phyloP scores from a whole-genome alignment of 2,329 filamentous ascomycete species.

The Colletotrichum tamarilloi region DNA sequence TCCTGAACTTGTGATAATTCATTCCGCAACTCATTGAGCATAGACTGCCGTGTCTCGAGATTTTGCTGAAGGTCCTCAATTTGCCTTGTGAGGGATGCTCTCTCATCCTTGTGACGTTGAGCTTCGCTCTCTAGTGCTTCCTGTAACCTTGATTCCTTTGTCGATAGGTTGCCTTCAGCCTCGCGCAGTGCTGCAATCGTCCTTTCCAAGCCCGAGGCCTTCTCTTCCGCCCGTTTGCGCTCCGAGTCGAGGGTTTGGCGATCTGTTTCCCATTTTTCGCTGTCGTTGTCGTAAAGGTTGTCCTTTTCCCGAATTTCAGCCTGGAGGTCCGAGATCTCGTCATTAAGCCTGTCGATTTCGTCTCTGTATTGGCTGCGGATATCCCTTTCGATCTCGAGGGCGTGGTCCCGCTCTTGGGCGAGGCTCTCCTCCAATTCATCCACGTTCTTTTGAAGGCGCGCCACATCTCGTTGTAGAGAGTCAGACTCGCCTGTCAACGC shows the following conservation, averaged over 20 bases:
- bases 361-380: conserved; percentile 58
- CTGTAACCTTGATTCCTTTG: conserved; percentile 75
- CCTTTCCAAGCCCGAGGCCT: conserved; percentile 73
- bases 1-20: conserved; percentile 76
- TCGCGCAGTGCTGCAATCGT: conserved; percentile 78
- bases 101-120: conserved; percentile 78
- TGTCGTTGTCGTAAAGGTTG: conserved; percentile 76
- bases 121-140: conserved; percentile 77
- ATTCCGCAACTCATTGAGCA: conserved; percentile 72
- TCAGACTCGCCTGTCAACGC: conserved; percentile 73
- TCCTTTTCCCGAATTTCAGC: conserved; percentile 76
- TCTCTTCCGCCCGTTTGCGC: conserved; percentile 74
- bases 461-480: conserved; percentile 73
- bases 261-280: conserved; percentile 78
- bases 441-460: conserved; percentile 58
- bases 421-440: conserved; percentile 61
- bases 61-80: conserved; percentile 80
- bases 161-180: conserved; percentile 73
- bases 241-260: conserved; percentile 74
- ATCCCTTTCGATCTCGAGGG: conserved; percentile 69
- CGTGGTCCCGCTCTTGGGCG: conserved; percentile 66
- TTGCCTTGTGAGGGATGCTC: conserved; percentile 76
- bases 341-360: conserved; percentile 62
- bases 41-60: conserved; percentile 73
- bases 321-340: conserved; percentile 71